Evolutionary conservation across 352 stramenopile genomes (phyloP), one percentile per base, ranked within the genome.

Genomic region (Phytophthora brassicae): DNA sequence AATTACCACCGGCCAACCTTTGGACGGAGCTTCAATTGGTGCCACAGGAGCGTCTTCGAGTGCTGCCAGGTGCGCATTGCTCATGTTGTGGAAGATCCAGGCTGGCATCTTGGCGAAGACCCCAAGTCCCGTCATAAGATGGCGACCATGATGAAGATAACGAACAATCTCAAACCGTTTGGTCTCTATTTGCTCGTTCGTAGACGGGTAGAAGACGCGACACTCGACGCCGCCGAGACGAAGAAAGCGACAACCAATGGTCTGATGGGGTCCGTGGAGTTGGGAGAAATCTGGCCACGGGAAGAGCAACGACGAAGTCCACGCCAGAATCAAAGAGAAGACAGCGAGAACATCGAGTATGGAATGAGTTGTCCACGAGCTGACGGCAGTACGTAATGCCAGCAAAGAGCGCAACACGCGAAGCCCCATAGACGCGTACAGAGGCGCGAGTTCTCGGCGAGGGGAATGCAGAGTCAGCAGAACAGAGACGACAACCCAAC

Each of bases 131-230:
- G 64, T 69, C 38, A 76, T 63, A 33, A 87, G 44, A 54, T 90
- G 81, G 50, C 72, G 36, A 35, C 81, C 81, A 52, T 90, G 74
- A 52, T 86, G 74, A 19, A 84, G 19, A 35, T 87, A 81, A 2
- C 46, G 57, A 4, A 70, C 61, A 8, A 0, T 48, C 5, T 33
- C 28, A 33, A 33, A 9, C 24, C 29, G 20, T n/a, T 62, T 9
- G 4, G 6, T n/a, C 20, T 50, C 42, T 28, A n/a, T n/a, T n/a
- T n/a, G n/a, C n/a, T n/a, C n/a, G n/a, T 48, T 51, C 7, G 64
- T 51, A n/a, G 77, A 75, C 35, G 80, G 80, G 57, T 90, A 90
- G 45, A 90, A 82, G 16, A 90, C 70, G 42, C 81, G 81, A 56
- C 76, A 88, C 50, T 90, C 81, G 59, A 88, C 60, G 39, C 66